Percentiles rank a stretch among this genome's conserved stretches.
phyloP scores from a whole-genome alignment of 2,329 filamentous ascomycete species.

The Trichophyton simii region DNA sequence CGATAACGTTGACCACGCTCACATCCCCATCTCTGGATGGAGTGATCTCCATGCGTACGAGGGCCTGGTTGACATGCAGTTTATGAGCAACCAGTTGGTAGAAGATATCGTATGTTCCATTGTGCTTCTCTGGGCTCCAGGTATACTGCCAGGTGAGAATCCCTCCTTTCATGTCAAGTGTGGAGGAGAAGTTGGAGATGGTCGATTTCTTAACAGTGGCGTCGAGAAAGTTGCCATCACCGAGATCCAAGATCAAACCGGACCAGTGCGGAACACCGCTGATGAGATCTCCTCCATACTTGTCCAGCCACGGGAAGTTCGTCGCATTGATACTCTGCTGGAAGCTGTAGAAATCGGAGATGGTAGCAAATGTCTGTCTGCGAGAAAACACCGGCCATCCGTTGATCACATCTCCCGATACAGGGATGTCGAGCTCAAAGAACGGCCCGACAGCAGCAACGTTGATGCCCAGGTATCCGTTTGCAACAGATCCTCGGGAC shows the following conservation, averaged over 20 bases:
- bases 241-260: conserved; percentile 46
- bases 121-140: conserved; percentile 46
- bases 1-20: conserved; percentile 53
- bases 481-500: conserved; percentile 47
- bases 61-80: conserved; percentile 48
- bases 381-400: conserved; percentile 56
- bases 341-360: conserved; percentile 54
- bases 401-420: conserved; percentile 43
- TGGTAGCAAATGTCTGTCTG: conserved; percentile 53
- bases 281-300: conserved; percentile 60
- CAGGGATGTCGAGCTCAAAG: conserved; percentile 45
- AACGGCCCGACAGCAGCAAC: conserved; percentile 52
- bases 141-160: conserved; percentile 52
- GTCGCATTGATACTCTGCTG: conserved; percentile 47
- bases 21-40: conserved; percentile 42
- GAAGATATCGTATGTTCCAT: conserved; percentile 43
- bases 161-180: conserved; percentile 51
- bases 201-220: conserved; percentile 47
- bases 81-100: conserved; percentile 57
- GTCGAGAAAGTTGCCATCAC: conserved; percentile 44
- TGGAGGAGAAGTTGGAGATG: conserved; percentile 49
- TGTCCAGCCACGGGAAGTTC: conserved; percentile 56
- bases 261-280: conserved; percentile 59
- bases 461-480: conserved; percentile 54
- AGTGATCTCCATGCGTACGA: conserved; percentile 48